Conservation (phyloP, 1,139 yeast genomes). For the Blastobotrys raffinosifermentans region DNA sequence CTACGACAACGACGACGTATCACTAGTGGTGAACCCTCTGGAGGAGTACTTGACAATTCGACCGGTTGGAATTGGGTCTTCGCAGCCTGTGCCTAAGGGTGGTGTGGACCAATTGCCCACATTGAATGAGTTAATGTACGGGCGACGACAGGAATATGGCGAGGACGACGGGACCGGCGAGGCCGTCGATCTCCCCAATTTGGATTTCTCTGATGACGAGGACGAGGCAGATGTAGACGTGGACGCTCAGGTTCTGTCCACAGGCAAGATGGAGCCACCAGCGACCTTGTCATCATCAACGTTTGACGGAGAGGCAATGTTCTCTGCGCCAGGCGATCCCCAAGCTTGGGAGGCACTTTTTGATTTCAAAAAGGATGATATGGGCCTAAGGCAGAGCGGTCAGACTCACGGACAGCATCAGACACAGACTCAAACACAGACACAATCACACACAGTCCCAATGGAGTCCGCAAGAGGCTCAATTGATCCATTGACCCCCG, state of each 20-base stretch:
- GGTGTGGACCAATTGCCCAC: background rate
- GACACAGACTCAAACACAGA: too few relatives aligned
- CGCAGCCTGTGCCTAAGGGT: background rate
- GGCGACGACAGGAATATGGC: background rate
- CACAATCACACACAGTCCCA: too few relatives aligned
- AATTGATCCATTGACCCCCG: too few relatives aligned
- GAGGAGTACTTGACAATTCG: background rate
- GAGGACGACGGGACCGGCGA: background rate
- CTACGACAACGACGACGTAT: background rate
- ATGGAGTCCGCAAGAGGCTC: too few relatives aligned
- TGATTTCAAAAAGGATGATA: too few relatives aligned
- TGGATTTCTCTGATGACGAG: conserved; percentile 1
- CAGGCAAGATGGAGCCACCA: too few relatives aligned
- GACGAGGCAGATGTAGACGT: background rate
- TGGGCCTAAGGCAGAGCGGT: too few relatives aligned
- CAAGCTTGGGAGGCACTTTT: conserved; percentile 1
- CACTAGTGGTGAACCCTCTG: background rate
- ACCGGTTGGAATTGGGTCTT: background rate
- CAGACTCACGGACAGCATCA: too few relatives aligned
- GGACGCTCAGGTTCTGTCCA: background rate
- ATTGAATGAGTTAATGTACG: background rate
- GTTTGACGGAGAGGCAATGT: too few relatives aligned
- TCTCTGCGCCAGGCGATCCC: too few relatives aligned
- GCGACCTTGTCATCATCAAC: too few relatives aligned
- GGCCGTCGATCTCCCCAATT: background rate